Percentiles rank a stretch among this genome's conserved stretches.
Evolutionary conservation across 2,329 filamentous ascomycete species (phyloP).

Genomic region (Colletotrichum spinosum): DNA sequence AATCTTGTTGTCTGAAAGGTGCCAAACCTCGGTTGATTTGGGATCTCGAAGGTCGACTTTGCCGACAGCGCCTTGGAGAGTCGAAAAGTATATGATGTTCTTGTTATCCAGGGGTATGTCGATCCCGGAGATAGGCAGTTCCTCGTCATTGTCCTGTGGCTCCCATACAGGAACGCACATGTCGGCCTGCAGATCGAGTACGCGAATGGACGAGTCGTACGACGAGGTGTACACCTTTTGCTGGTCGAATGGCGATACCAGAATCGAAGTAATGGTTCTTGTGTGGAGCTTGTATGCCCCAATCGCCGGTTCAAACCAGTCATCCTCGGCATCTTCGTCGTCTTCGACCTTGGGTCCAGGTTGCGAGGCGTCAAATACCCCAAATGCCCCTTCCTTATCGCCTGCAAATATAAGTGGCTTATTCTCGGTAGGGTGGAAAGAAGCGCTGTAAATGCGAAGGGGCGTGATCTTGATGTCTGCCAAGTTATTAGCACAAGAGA

Average conservation of each 20-base stretch:
- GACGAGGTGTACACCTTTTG: conserved; percentile 86
- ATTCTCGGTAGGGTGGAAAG: conserved; percentile 86
- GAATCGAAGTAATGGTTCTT: conserved; percentile 87
- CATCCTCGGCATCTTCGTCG: conserved; percentile 73
- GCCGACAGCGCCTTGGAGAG: conserved; percentile 83
- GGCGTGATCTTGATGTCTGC: conserved; percentile 91
- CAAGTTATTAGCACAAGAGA: conserved; percentile 4
- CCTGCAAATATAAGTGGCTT: conserved; percentile 94
- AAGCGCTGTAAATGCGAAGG: conserved; percentile 86
- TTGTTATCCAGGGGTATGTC: conserved; percentile 80
- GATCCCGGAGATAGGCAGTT: conserved; percentile 85
- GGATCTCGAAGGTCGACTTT: conserved; percentile 80
- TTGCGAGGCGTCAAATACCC: conserved; percentile 90
- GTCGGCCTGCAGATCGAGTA: conserved; percentile 84
- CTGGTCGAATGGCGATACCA: conserved; percentile 78
- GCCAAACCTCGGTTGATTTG: conserved; percentile 73
- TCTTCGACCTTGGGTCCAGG: conserved; percentile 67
- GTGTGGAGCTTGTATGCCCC: conserved; percentile 92
- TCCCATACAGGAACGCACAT: conserved; percentile 86
- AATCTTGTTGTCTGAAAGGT: conserved; percentile 91
- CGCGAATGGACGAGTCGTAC: conserved; percentile 92
- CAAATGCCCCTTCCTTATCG: conserved; percentile 91
- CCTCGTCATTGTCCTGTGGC: conserved; percentile 74
- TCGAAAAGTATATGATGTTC: conserved; percentile 87
- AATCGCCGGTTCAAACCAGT: conserved; percentile 75